These are phyloP conservation scores for Hura crepitans DNA, from an alignment of 441 rosid genomes.

Conservation along the genomic window DNA sequence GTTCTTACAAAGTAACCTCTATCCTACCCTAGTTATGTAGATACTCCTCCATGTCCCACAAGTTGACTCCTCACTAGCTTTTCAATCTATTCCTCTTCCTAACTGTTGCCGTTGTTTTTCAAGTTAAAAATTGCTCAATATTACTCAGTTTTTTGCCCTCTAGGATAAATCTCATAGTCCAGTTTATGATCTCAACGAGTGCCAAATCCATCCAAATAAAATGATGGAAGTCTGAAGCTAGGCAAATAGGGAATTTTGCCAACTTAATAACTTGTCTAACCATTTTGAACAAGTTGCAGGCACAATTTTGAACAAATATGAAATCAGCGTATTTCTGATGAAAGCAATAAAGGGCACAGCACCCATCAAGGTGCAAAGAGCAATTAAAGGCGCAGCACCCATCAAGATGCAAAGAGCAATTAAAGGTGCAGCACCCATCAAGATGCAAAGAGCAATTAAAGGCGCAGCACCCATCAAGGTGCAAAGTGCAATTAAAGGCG, in stretches of 20 bases:
- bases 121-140: not conserved
- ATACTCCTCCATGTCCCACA: not conserved
- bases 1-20: not conserved
- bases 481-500: no score
- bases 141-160: not conserved
- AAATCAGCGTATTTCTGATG: not conserved
- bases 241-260: not conserved
- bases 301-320: not conserved
- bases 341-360: not conserved
- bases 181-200: not conserved
- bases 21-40: not conserved
- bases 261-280: not conserved
- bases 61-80: no score
- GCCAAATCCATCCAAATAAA: not conserved
- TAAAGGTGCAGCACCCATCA: not conserved
- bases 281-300: no score
- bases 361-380: not conserved
- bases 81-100: not conserved
- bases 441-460: not conserved
- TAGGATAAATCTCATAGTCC: not conserved
- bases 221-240: not conserved
- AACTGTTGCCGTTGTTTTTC: not conserved
- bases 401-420: not conserved
- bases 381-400: not conserved
- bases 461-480: not conserved